Base-by-base conservation (phyloP, 371 early-diverging fungal genomes). In the Haplosporangium sp. region DNA sequence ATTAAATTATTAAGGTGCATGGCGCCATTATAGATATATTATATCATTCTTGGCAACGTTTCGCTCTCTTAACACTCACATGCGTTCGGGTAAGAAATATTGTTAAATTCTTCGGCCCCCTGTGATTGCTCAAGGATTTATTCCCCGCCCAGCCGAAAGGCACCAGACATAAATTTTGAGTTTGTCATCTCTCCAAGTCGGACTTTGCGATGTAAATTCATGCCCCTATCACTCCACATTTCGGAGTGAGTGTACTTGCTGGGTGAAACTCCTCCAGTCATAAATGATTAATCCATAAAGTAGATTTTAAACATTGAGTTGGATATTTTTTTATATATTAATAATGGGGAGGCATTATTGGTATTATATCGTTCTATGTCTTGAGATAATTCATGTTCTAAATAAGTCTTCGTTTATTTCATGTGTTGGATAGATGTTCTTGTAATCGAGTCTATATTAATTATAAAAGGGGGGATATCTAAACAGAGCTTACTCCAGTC, bases 71-170 rank as follows among this genome's bases (percentile, higher is more conserved):
- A 27, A 27, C 27, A 27, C 53, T 53, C 53, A 53, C 53, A 53
- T 53, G 53, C 20, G 27, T 27, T 27, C 27, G 27, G 27, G 27
- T 27, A 27, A 27, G 27, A 27, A 27, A 27, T 27, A 27, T 27
- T 27, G 27, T 27, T 27, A 27, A 27, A 47, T 13, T 53, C 53
- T 5, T 20, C 27, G 53, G 53, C 53, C 3, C 53, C 53, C 4
- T 27, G 55, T 55, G 34, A 55, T 20, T 55, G 20, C 1, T 34
- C 27, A 27, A 34, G 55, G 34, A 11, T 55, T 55, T 4, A 35
- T 55, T 55, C 55, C 35, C 55, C 55, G 55, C 55, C 53, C 53
- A 53, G 53, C 53, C 53, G 53, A 53, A 27, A 27, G 20, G 20
- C 53, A 20, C 53, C 50, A 50, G 50, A 50, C 7, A 15, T n/a